These are phyloP conservation scores for Neospermospora avenae DNA, from an alignment of 2,329 filamentous ascomycete species.

Conservation along the genomic window DNA sequence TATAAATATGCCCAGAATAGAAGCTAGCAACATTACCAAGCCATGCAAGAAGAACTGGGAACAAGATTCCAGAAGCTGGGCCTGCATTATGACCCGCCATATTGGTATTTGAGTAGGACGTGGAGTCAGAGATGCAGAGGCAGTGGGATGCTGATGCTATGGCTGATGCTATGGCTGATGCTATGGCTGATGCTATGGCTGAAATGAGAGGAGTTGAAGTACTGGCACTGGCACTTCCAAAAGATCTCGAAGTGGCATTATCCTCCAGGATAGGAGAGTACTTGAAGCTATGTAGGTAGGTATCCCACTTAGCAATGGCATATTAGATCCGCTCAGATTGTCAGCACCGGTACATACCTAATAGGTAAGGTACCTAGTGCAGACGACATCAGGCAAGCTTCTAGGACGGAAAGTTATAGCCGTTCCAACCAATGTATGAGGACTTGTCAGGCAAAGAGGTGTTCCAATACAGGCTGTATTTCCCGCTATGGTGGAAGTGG, in stretches of 20 bases:
- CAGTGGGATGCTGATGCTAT: background rate
- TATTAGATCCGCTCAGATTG: background rate
- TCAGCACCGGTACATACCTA: too few species aligned
- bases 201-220: too few species aligned
- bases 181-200: too few species aligned
- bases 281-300: background rate
- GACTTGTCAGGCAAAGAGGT: background rate
- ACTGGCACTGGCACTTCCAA: background rate
- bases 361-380: too few species aligned
- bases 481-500: background rate
- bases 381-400: background rate
- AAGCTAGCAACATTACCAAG: constrained; percentile 3
- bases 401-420: background rate
- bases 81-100: background rate
- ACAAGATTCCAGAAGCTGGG: background rate
- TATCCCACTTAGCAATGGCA: background rate
- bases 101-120: background rate
- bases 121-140: background rate
- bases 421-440: background rate
- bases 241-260: background rate
- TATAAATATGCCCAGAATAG: background rate
- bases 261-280: too few species aligned
- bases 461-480: background rate
- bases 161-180: too few species aligned
- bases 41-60: constrained; percentile 8